Evolutionary conservation across 1,284 basidiomycete species (phyloP).

Genomic region (Rhodotorula sp.): DNA sequence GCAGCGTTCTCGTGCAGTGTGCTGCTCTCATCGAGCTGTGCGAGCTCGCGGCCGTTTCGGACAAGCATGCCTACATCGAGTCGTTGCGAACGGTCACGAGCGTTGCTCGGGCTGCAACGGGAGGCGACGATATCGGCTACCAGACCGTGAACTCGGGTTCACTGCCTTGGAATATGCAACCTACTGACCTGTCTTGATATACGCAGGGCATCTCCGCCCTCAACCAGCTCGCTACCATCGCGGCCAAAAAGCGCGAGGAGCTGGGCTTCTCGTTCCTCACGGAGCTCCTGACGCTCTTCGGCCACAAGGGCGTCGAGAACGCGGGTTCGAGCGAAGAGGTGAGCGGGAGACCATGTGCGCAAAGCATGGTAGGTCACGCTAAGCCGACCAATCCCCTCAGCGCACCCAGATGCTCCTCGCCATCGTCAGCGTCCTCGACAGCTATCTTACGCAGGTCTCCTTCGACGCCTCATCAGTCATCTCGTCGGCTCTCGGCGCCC

Average conservation of each 20-base stretch:
- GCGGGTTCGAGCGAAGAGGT: constrained; percentile 4
- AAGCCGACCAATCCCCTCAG: background rate
- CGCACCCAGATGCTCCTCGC: constrained; percentile 28
- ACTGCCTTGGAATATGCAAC: background rate
- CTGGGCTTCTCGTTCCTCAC: constrained; percentile 16
- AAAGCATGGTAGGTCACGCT: background rate
- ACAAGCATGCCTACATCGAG: background rate
- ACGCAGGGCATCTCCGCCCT: constrained; percentile 2
- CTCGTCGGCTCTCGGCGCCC: constrained; percentile 65
- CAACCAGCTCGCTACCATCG: background rate
- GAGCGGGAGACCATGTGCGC: background rate
- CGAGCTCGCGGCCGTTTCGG: background rate
- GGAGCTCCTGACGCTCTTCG: constrained; percentile 19
- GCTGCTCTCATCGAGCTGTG: constrained; percentile 16
- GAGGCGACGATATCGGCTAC: background rate
- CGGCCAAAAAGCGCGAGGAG: background rate
- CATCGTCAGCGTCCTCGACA: constrained; percentile 83
- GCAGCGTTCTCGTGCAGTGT: background rate
- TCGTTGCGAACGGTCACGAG: background rate
- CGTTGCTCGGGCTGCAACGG: background rate
- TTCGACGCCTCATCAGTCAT: constrained; percentile 57
- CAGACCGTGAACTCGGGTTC: background rate
- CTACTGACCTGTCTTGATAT: background rate
- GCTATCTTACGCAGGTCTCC: constrained; percentile 75
- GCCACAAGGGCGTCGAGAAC: background rate